Percentiles rank a stretch among this genome's conserved stretches.
phyloP scores from a whole-genome alignment of 1,284 basidiomycete species.

The Sanghuangporus baumii region DNA sequence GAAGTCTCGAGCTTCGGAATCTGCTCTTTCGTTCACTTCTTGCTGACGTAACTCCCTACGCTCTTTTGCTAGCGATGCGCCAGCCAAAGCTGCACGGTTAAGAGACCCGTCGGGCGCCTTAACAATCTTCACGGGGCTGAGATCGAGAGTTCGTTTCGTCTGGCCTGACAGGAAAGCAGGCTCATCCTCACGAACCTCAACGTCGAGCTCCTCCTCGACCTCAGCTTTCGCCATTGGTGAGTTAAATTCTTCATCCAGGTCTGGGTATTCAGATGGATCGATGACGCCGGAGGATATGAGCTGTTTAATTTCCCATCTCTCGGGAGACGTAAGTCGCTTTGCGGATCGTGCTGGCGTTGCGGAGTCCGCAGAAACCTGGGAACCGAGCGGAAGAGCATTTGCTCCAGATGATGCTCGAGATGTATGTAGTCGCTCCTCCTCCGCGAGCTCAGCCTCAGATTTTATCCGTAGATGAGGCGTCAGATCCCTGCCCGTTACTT shows the following conservation, averaged over 20 bases:
- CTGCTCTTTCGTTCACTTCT: slow-evolving; percentile 91
- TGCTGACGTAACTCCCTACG: slow-evolving; percentile 91
- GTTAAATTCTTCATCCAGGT: slow-evolving; percentile 87
- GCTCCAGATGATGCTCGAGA: slow-evolving; percentile 60
- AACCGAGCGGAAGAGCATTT: slow-evolving; percentile 61
- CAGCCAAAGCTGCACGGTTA: slow-evolving; percentile 92
- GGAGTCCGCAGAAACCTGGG: slow-evolving; percentile 39
- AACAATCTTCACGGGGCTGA: slow-evolving; percentile 96
- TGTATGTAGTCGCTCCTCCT: slow-evolving; percentile 66
- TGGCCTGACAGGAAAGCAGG: slow-evolving; percentile 96
- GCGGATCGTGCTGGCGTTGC: slow-evolving; percentile 60
- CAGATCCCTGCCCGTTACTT: slow-evolving; percentile 82
- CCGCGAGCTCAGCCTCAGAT: slow-evolving; percentile 82
- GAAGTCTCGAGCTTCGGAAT: slow-evolving; percentile 91
- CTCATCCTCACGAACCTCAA: slow-evolving; percentile 96
- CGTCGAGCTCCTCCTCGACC: slow-evolving; percentile 93
- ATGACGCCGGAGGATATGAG: slow-evolving; percentile 94
- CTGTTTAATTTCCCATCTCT: slow-evolving; percentile 99
- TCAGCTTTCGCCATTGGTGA: slow-evolving; percentile 77
- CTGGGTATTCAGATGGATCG: slow-evolving; percentile 92
- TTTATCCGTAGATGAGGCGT: slow-evolving; percentile 92
- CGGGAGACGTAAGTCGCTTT: slow-evolving; percentile 91
- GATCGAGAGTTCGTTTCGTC: slow-evolving; percentile 89
- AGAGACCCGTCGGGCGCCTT: slow-evolving; percentile 93
- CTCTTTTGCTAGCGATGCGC: slow-evolving; percentile 92